A percentile compares a stretch with the other conserved stretches of the same genome.
These are phyloP conservation scores for Friedmanniomyces endolithicus DNA, from an alignment of 495 filamentous ascomycete species.

Conservation along the genomic window DNA sequence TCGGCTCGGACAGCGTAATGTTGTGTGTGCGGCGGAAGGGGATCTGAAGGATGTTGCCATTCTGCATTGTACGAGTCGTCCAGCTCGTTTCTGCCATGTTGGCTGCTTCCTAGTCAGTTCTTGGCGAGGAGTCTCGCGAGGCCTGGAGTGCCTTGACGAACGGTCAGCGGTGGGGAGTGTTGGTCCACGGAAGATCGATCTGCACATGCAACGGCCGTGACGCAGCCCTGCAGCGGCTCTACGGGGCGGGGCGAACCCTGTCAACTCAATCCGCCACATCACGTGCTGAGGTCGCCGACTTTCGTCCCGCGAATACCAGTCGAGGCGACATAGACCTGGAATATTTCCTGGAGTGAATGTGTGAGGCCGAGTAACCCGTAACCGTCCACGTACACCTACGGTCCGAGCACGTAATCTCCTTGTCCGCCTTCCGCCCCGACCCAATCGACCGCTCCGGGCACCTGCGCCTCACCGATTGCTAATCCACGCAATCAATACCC, in stretches of 20 bases:
- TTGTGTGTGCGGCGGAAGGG: slow-evolving; percentile 78
- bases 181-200: neutral
- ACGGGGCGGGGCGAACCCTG: too few relatives aligned
- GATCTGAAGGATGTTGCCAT: slow-evolving; percentile 43
- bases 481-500: neutral
- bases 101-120: neutral
- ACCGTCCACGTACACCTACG: neutral
- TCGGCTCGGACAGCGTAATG: slow-evolving; percentile 63
- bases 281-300: too few relatives aligned
- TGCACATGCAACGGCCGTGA: neutral
- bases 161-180: neutral
- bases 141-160: too few relatives aligned
- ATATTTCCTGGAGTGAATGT: too few relatives aligned
- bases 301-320: too few relatives aligned
- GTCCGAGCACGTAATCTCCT: neutral
- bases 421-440: neutral
- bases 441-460: neutral
- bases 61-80: slow-evolving; percentile 10
- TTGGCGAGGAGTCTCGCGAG: too few relatives aligned
- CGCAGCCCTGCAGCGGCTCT: neutral
- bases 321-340: too few relatives aligned
- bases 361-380: too few relatives aligned
- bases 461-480: neutral
- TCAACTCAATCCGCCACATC: too few relatives aligned
- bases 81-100: slow-evolving; percentile 3